These are phyloP conservation scores for Escovopsis sp. DNA, from an alignment of 2,329 filamentous ascomycete genomes.

Conservation along the genomic window DNA sequence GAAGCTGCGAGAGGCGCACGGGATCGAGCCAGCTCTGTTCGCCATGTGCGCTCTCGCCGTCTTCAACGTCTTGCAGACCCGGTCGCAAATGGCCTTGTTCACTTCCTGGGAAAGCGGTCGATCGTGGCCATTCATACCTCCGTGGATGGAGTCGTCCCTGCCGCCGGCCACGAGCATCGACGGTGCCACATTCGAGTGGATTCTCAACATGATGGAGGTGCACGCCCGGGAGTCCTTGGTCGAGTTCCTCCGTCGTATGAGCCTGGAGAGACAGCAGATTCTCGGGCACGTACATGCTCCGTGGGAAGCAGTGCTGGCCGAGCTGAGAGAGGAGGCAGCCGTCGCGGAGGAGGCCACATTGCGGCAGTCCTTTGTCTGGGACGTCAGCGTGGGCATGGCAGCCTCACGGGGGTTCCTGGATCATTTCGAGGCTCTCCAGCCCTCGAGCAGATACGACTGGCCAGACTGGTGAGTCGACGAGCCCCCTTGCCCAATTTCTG, in stretches of 20 bases:
- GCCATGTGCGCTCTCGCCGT: constrained; percentile 17
- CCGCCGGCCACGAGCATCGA: constrained; percentile 22
- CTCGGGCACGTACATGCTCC: constrained; percentile 17
- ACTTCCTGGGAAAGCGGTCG: constrained; percentile 19
- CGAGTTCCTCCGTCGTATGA: constrained; percentile 14
- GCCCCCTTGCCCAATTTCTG: no score
- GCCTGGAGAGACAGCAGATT: constrained; percentile 11
- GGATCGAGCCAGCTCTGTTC: constrained; percentile 14
- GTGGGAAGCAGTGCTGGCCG: constrained; percentile 17
- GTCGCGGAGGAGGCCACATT: constrained; percentile 19
- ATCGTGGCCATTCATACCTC: constrained; percentile 22
- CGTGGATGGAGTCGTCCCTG: constrained; percentile 18
- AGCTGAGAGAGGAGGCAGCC: constrained; percentile 18
- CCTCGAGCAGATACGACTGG: constrained; percentile 21
- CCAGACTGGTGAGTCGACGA: constrained; percentile 20
- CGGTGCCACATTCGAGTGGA: constrained; percentile 21
- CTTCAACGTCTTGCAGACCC: constrained; percentile 20
- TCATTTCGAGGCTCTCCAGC: constrained; percentile 13
- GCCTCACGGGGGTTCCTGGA: constrained; percentile 6
- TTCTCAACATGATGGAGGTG: constrained; percentile 19
- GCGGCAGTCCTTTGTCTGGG: constrained; percentile 24
- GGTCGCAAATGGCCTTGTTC: constrained; percentile 17
- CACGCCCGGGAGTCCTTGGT: constrained; percentile 11
- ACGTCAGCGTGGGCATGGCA: constrained; percentile 18
- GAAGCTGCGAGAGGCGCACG: constrained; percentile 8